Evolutionary conservation across 2,329 filamentous ascomycete genomes (phyloP).

Genomic region (Chrysoporthe cubensis): DNA sequence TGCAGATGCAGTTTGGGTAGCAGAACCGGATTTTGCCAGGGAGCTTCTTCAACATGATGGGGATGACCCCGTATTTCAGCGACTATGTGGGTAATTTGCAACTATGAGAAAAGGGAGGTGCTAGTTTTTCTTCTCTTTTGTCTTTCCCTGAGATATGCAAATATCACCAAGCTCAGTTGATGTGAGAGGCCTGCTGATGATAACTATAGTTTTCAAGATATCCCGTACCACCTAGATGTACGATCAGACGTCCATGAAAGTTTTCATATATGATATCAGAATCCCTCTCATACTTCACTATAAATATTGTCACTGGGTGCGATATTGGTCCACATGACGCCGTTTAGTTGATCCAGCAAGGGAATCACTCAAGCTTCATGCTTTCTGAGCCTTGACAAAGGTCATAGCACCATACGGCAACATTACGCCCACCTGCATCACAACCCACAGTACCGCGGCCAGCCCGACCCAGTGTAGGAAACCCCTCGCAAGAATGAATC

Average conservation of each 20-base stretch:
- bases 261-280: too few relatives aligned
- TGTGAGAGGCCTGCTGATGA: too few relatives aligned
- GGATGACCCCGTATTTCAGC: constrained; percentile 4
- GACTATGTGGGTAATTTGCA: constrained; percentile 7
- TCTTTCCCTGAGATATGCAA: too few relatives aligned
- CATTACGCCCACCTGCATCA: constrained; percentile 12
- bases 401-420: constrained; percentile 14
- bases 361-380: not conserved
- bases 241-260: too few relatives aligned
- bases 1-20: constrained; percentile 42
- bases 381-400: constrained; percentile 15
- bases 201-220: too few relatives aligned
- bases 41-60: constrained; percentile 17
- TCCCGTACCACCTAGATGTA: too few relatives aligned
- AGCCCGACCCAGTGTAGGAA: constrained; percentile 23
- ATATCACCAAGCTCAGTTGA: too few relatives aligned
- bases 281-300: too few relatives aligned
- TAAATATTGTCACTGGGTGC: too few relatives aligned
- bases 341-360: not conserved
- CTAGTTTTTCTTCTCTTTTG: too few relatives aligned
- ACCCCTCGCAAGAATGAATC: constrained; percentile 19
- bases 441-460: constrained; percentile 8
- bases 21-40: constrained; percentile 17
- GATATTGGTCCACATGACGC: too few relatives aligned
- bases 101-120: too few relatives aligned